Conservation (phyloP, 108 stramenopile genomes). For the Skeletonema costatum region DNA sequence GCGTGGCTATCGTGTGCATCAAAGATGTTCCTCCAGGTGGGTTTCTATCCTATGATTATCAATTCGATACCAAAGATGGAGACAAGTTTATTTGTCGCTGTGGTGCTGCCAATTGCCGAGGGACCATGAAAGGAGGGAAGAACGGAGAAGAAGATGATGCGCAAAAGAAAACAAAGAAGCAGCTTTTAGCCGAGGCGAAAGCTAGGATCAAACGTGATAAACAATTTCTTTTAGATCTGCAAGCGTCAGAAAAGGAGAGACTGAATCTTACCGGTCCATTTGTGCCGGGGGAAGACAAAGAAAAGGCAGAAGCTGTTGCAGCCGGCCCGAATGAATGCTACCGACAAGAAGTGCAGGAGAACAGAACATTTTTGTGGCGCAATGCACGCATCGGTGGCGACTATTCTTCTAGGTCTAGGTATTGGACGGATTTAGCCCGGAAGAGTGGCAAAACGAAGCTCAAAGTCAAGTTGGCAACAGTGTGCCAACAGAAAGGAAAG, state of each 20-base stretch:
- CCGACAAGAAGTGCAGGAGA: conserved; percentile 21
- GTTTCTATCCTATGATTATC: conserved; percentile 92
- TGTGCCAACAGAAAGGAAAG: background rate
- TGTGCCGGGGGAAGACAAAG: conserved; percentile 57
- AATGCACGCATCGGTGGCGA: conserved; percentile 61
- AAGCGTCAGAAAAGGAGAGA: conserved; percentile 31
- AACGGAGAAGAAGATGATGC: conserved; percentile 12
- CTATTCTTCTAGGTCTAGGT: conserved; percentile 50
- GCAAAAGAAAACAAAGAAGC: conserved; percentile 44
- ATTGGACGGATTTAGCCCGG: conserved; percentile 7
- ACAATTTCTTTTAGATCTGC: conserved; percentile 55
- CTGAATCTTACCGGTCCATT: conserved; percentile 44
- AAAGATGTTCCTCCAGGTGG: conserved; percentile 78
- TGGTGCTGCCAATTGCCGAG: conserved; percentile 76
- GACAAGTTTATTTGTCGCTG: conserved; percentile 75
- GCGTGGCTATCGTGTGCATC: conserved; percentile 85
- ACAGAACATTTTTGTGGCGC: conserved; percentile 68
- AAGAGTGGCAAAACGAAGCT: background rate
- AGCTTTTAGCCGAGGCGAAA: conserved; percentile 61
- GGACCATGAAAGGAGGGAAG: conserved; percentile 75
- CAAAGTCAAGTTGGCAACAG: conserved; percentile 3
- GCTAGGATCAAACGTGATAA: conserved; percentile 55
- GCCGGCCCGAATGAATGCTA: conserved; percentile 50
- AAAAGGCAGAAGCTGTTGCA: conserved; percentile 49
- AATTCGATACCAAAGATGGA: conserved; percentile 78